phyloP scores from a whole-genome alignment of 2,329 filamentous ascomycete genomes.

The Clonostachys solani region DNA sequence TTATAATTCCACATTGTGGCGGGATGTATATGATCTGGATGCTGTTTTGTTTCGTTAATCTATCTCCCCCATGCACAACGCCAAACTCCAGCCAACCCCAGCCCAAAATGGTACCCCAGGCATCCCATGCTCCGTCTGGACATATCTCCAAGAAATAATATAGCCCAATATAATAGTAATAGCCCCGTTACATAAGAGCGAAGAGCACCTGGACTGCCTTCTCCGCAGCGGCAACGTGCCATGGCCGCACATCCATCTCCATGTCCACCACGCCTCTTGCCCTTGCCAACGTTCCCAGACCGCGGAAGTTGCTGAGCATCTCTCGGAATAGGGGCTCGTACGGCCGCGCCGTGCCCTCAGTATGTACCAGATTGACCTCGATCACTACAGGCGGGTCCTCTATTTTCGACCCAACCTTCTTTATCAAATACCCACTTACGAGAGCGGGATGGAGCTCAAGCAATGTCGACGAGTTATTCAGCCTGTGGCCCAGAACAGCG shows the following conservation, averaged over 20 bases:
- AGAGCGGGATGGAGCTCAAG: constrained; percentile 53
- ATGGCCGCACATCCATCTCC: constrained; percentile 62
- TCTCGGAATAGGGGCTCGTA: constrained; percentile 67
- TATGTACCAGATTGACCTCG: constrained; percentile 61
- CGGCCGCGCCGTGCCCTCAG: constrained; percentile 42
- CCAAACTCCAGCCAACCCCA: too few relatives aligned
- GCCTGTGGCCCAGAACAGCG: constrained; percentile 62
- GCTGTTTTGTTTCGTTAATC: too few relatives aligned
- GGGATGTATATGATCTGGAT: too few relatives aligned
- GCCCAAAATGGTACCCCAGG: too few relatives aligned
- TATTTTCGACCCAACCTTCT: constrained; percentile 49
- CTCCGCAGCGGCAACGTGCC: constrained; percentile 71
- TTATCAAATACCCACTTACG: constrained; percentile 62
- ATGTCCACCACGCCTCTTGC: constrained; percentile 59
- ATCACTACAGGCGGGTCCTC: constrained; percentile 58
- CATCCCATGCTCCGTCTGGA: too few relatives aligned
- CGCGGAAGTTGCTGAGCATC: constrained; percentile 65
- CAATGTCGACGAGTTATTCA: constrained; percentile 54
- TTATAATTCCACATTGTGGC: too few relatives aligned
- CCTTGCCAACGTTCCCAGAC: constrained; percentile 63
- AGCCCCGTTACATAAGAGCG: constrained; percentile 49
- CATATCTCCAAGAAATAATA: too few relatives aligned
- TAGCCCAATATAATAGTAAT: too few relatives aligned
- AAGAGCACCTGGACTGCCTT: constrained; percentile 64
- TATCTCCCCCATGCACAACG: too few relatives aligned